Evolutionary conservation across 495 filamentous ascomycete species (phyloP).

Genomic region (Xylaria grammica): DNA sequence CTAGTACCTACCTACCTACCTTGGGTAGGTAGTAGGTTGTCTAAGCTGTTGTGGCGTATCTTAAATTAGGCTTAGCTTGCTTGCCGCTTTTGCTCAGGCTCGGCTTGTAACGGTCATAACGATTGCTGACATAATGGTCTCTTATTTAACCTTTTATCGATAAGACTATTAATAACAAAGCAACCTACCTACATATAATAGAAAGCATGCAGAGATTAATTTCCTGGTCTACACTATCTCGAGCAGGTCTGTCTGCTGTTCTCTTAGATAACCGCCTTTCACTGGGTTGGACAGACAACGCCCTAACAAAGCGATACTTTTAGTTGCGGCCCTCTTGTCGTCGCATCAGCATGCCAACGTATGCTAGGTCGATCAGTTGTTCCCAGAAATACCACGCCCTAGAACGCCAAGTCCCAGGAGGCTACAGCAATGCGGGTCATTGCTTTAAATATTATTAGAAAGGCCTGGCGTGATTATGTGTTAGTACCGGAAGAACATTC

Average conservation of each 20-base stretch:
- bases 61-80: too few relatives aligned
- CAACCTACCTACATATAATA: too few relatives aligned
- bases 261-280: neutral
- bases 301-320: too few relatives aligned
- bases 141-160: too few relatives aligned
- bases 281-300: too few relatives aligned
- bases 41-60: too few relatives aligned
- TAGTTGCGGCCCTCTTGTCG: neutral
- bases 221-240: conserved; percentile 6
- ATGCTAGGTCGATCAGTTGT: conserved; percentile 1
- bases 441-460: conserved; percentile 10
- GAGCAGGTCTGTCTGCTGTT: neutral
- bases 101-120: too few relatives aligned
- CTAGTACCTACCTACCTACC: too few relatives aligned
- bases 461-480: conserved; percentile 1
- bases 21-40: too few relatives aligned
- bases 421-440: neutral
- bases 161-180: too few relatives aligned
- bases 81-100: too few relatives aligned
- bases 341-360: conserved; percentile 1
- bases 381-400: neutral
- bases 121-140: too few relatives aligned
- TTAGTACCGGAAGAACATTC: conserved; percentile 4
- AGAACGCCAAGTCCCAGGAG: neutral
- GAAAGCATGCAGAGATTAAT: conserved; percentile 8